Percentiles rank a stretch among this genome's conserved stretches.
These are phyloP conservation scores for Citrus unshiu DNA, from an alignment of 345 rosid genomes.

Conservation along the genomic window DNA sequence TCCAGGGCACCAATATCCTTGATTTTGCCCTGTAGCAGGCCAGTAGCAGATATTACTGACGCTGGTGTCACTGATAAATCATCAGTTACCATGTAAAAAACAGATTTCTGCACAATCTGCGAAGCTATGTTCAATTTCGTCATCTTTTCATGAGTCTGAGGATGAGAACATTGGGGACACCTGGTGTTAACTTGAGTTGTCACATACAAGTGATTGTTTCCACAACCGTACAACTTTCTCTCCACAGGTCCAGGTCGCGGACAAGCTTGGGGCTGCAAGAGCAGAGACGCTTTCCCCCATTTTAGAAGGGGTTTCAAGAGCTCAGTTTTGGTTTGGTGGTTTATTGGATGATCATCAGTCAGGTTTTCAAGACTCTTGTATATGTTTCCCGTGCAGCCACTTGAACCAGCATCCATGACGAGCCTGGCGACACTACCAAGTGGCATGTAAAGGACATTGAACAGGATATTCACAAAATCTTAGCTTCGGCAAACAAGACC, in stretches of 20 bases:
- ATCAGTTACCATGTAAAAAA: constrained; percentile 8
- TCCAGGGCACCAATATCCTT: not conserved
- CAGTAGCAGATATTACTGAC: constrained; percentile 10
- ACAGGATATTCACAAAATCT: no score
- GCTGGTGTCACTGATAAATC: constrained; percentile 6
- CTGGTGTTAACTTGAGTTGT: no score
- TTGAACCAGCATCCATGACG: no score
- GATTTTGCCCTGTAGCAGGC: not conserved
- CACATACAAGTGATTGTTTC: no score
- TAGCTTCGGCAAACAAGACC: no score
- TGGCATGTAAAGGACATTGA: no score
- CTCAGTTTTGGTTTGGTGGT: not conserved
- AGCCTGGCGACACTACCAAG: no score
- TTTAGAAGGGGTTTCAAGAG: not conserved
- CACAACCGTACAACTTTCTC: not conserved
- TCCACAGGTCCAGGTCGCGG: not conserved
- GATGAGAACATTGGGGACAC: no score
- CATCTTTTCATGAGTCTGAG: no score
- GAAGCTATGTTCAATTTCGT: no score
- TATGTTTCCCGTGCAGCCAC: not conserved
- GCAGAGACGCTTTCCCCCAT: not conserved
- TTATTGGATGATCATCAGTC: not conserved
- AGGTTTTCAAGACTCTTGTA: not conserved
- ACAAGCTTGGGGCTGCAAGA: not conserved
- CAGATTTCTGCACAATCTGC: no score